phyloP scores from a whole-genome alignment of 202 grass and related monocot species.

The Schoenoplectus triqueter region DNA sequence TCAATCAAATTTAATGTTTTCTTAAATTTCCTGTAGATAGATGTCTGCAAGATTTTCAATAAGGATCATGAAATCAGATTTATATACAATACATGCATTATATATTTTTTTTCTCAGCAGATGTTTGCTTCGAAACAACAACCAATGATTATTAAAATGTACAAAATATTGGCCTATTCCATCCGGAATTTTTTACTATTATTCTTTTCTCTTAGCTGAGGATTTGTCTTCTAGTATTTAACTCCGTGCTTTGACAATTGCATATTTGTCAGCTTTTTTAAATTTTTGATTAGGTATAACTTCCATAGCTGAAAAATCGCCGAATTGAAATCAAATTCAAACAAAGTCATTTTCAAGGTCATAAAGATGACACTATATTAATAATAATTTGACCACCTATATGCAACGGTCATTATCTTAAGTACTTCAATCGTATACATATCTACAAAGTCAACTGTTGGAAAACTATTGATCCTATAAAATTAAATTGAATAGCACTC shows the following conservation, averaged over 20 bases:
- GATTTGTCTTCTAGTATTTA: not conserved
- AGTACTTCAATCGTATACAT: conserved; percentile 1
- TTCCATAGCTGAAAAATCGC: not conserved
- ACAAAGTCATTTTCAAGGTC: conserved; percentile 32
- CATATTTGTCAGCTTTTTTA: not conserved
- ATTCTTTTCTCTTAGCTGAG: not conserved
- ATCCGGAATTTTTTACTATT: not conserved
- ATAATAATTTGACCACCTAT: conserved; percentile 22
- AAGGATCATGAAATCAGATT: no score
- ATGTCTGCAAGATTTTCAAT: no score
- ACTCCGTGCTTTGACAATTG: conserved; percentile 26
- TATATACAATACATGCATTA: no score
- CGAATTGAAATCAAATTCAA: not conserved
- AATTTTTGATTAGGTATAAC: not conserved
- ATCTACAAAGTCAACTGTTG: conserved; percentile 21
- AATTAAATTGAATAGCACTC: not conserved
- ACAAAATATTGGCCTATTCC: not conserved
- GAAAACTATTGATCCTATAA: not conserved
- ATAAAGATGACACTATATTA: not conserved
- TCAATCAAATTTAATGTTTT: not conserved
- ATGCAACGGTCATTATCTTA: not conserved
- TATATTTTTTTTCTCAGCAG: not conserved
- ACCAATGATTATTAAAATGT: not conserved
- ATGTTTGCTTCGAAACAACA: not conserved
- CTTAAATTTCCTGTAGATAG: no score